These are phyloP conservation scores for Pseudopyricularia javanii DNA, from an alignment of 2,329 filamentous ascomycete genomes.

Conservation along the genomic window DNA sequence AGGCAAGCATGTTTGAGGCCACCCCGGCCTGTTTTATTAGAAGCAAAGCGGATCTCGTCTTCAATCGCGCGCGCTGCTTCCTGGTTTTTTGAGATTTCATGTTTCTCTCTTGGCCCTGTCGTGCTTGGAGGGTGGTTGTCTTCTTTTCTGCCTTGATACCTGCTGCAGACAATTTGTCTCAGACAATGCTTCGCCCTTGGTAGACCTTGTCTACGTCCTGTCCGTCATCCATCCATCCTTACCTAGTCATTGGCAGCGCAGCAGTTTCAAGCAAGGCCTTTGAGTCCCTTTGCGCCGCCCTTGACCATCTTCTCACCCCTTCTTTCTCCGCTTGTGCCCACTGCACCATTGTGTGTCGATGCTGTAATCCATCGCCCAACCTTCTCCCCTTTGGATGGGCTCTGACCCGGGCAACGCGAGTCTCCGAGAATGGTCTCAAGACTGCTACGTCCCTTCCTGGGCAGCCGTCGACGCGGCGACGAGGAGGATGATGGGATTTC, in stretches of 20 bases:
- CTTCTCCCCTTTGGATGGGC: not conserved
- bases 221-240: not conserved
- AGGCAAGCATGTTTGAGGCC: not conserved
- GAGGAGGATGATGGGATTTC: slow-evolving; percentile 9
- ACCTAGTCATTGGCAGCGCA: not conserved
- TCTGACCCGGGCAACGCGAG: not conserved
- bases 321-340: not conserved
- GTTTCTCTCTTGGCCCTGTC: not conserved
- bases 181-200: not conserved
- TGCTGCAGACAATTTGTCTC: not conserved
- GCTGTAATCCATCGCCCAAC: not conserved
- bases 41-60: not conserved
- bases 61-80: not conserved
- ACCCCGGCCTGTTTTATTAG: not conserved
- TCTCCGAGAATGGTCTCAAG: slow-evolving; percentile 17
- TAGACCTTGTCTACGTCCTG: not conserved
- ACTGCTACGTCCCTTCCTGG: slow-evolving; percentile 18
- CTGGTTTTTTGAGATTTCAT: not conserved
- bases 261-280: not conserved
- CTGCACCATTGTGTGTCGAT: not conserved
- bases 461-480: slow-evolving; percentile 10
- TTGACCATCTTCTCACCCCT: not conserved
- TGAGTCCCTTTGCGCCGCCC: not conserved
- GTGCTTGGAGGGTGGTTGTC: not conserved
- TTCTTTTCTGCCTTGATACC: not conserved